Evolutionary conservation across 1,139 yeast species (phyloP), one percentile per base, ranked within the genome.

Genomic region (Geotrichum phurueaensis): DNA sequence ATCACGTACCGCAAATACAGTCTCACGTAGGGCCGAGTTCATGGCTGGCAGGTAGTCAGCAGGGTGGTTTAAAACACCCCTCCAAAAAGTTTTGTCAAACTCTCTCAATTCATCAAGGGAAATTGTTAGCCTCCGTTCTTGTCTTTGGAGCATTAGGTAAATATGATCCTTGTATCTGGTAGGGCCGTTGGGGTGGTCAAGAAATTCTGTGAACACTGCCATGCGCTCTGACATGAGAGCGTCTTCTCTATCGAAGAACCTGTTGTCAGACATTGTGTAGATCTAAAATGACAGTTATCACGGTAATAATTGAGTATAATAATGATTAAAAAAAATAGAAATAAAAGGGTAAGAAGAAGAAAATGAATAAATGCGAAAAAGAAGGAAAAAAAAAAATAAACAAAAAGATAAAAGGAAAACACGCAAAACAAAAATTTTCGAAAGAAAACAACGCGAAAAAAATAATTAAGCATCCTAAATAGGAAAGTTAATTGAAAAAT

Each of bases 11-110:
- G 65, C 84, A 71, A 66, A 78, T 80, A 91, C 84, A 66, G 84
- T 78, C 64, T 91, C 97, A 65, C 89, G 81, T 57, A 94, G 78
- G 0, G 97, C 98, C 63, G 87, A 80, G 71, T 92, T 96, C 63
- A 94, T 87, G 7, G 98, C 92, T 6, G 97, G 98, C 39, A 94
- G 76, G 69, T 75, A 92, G 60, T 91, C 97, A 0, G 96, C 86
- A 0, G 99, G 99, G 25, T 77, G 78, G 63, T 83, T 79, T 62
- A 94, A 75, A 25, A 91, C 64, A 1, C 98, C 98, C 1, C 73
- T 72, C 89, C 98, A 95, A 69, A 86, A 83, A 2, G 81, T 84
- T 58, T 83, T 77, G 73, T 92, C 96, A 69, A 88, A 92, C 62
- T 87, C 95, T 68, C 98, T 80, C 29, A 94, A 73, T 66, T 94